Percentiles rank a stretch among this genome's conserved stretches.
Conservation (phyloP, 768 basidiomycete species). For the Lactifluus piperatus region DNA sequence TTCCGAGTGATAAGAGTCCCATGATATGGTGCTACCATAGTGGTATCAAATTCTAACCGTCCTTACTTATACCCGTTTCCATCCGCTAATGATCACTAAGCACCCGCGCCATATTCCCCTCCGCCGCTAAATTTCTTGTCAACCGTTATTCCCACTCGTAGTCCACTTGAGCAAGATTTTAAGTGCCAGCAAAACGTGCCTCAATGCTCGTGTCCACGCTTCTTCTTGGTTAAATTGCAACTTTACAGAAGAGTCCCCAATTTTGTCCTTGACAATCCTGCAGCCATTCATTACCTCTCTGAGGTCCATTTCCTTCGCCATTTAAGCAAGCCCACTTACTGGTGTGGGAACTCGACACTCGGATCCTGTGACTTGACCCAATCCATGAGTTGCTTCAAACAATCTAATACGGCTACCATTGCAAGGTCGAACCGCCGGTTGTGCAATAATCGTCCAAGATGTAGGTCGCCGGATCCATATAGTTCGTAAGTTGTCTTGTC, state of each 20-base stretch:
- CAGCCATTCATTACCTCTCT: not conserved
- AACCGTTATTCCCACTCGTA: constrained; percentile 67
- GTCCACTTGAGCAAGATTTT: constrained; percentile 86
- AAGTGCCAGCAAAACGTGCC: constrained; percentile 82
- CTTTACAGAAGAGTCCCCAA: constrained; percentile 91
- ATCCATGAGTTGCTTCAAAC: constrained; percentile 86
- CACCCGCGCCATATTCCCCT: not conserved
- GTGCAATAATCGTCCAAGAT: constrained; percentile 81
- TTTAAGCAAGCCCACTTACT: constrained; percentile 44
- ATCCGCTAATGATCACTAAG: constrained; percentile 6
- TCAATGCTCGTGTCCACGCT: constrained; percentile 86
- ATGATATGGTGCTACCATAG: constrained; percentile 35
- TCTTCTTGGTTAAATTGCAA: constrained; percentile 94
- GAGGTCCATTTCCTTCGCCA: not conserved
- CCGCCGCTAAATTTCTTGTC: constrained; percentile 14
- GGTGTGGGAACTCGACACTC: constrained; percentile 72
- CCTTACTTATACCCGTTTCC: not conserved
- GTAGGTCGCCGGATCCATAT: constrained; percentile 90
- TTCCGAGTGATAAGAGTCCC: constrained; percentile 91
- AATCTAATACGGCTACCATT: constrained; percentile 95
- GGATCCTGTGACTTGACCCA: constrained; percentile 68
- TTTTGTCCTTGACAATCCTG: constrained; percentile 85
- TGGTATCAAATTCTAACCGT: not conserved
- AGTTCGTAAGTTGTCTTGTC: constrained; percentile 86
- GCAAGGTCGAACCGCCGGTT: constrained; percentile 94